These are phyloP conservation scores for Limonomyces culmigenus DNA, from an alignment of 1,284 basidiomycete genomes.

Conservation along the genomic window DNA sequence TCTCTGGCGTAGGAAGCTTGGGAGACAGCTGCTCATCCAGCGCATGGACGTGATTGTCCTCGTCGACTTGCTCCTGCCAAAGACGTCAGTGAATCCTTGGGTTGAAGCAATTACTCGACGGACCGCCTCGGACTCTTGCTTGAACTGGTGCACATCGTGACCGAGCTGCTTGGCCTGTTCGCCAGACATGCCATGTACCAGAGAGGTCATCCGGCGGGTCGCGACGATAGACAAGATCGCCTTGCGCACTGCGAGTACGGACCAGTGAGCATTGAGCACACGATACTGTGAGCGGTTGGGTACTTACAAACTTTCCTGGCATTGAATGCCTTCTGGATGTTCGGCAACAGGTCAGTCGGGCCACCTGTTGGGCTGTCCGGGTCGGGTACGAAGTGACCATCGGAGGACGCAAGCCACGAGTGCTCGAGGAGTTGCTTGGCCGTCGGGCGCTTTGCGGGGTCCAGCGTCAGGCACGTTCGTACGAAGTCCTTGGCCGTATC, in stretches of 20 bases:
- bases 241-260: constrained; percentile 50
- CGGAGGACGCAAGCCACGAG: constrained; percentile 59
- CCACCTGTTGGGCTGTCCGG: constrained; percentile 35
- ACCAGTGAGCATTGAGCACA: constrained; percentile 1
- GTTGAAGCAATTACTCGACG: no score
- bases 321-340: constrained; percentile 79
- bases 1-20: no score
- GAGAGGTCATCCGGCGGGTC: constrained; percentile 58
- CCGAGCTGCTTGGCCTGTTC: constrained; percentile 30
- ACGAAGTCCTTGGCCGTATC: constrained; percentile 75
- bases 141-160: constrained; percentile 51
- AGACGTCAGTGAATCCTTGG: no score
- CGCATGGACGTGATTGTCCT: no score
- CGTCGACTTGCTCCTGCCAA: no score
- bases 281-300: constrained; percentile 3
- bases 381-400: constrained; percentile 59
- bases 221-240: constrained; percentile 78
- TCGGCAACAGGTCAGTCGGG: constrained; percentile 72
- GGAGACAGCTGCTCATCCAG: no score
- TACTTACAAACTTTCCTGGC: constrained; percentile 71
- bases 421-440: constrained; percentile 57
- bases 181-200: constrained; percentile 20
- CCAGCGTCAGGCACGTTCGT: constrained; percentile 63
- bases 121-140: constrained; percentile 75
- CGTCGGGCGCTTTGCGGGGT: constrained; percentile 65